Percentiles rank a stretch among this genome's conserved stretches.
Evolutionary conservation across 2,329 filamentous ascomycete genomes (phyloP).

Genomic region (Bipolaris oryzae): DNA sequence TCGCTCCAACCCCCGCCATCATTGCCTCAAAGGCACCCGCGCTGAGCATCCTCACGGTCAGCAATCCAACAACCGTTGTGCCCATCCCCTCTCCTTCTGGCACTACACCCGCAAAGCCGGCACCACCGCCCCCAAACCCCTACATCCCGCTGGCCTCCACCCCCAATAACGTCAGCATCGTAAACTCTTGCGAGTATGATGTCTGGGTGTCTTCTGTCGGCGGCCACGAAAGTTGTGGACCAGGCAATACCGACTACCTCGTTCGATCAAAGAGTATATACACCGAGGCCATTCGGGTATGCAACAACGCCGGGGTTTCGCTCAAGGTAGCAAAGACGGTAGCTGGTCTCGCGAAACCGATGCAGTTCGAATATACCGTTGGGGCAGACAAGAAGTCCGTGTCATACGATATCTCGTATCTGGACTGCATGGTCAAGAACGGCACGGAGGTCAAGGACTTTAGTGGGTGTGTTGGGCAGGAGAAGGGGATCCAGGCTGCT

Average conservation of each 20-base stretch:
- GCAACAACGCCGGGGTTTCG: slow-evolving; percentile 12
- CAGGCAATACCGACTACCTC: not conserved
- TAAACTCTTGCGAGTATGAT: slow-evolving; percentile 26
- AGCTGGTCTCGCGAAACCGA: slow-evolving; percentile 4
- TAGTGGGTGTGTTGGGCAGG: slow-evolving; percentile 16
- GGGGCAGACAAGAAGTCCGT: slow-evolving; percentile 12
- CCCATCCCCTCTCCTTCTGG: not conserved
- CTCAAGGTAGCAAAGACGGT: slow-evolving; percentile 20
- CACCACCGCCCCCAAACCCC: not conserved
- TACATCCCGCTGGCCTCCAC: slow-evolving; percentile 10
- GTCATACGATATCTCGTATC: slow-evolving; percentile 23
- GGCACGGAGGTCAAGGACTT: slow-evolving; percentile 12
- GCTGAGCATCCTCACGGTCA: not conserved
- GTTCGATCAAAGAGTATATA: slow-evolving; percentile 13
- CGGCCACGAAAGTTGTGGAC: slow-evolving; percentile 5
- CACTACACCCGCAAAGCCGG: not conserved
- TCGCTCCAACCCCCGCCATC: not conserved
- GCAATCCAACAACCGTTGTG: not conserved
- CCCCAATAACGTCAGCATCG: slow-evolving; percentile 16
- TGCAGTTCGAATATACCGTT: slow-evolving; percentile 27
- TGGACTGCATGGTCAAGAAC: slow-evolving; percentile 21
- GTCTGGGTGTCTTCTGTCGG: slow-evolving; percentile 26
- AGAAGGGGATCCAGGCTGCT: slow-evolving; percentile 22
- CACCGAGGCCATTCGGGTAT: slow-evolving; percentile 12
- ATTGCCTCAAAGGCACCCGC: not conserved